Percentiles rank a stretch among this genome's conserved stretches.
Evolutionary conservation across 805 yeast species (phyloP).

Genomic region (Candida oleophila): DNA sequence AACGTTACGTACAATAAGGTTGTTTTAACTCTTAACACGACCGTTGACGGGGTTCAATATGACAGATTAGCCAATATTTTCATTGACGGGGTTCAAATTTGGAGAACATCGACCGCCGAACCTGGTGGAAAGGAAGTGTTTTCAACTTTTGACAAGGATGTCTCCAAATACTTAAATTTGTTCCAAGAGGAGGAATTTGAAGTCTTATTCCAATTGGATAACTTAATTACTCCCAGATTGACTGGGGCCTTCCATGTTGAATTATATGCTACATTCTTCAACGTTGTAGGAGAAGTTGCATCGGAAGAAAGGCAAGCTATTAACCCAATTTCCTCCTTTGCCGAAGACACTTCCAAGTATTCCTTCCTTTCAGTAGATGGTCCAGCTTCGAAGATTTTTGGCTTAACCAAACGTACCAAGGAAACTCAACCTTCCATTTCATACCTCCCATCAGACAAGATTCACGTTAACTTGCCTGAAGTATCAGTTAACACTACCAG

Average conservation of each 20-base stretch:
- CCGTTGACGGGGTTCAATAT: slow-evolving; percentile 59
- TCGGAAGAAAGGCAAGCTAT: slow-evolving; percentile 12
- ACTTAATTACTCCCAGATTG: slow-evolving; percentile 50
- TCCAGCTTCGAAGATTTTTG: slow-evolving; percentile 39
- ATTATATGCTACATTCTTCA: slow-evolving; percentile 52
- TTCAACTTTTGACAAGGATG: slow-evolving; percentile 59
- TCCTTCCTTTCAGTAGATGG: slow-evolving; percentile 25
- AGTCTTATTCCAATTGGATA: slow-evolving; percentile 63
- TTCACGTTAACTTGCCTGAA: slow-evolving; percentile 41
- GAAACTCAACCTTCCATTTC: slow-evolving; percentile 39
- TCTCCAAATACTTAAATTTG: slow-evolving; percentile 52
- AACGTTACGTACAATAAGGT: slow-evolving; percentile 48
- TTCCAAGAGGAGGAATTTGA: slow-evolving; percentile 42
- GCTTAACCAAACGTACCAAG: slow-evolving; percentile 28
- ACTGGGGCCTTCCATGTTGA: slow-evolving; percentile 61
- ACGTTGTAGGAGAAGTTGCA: slow-evolving; percentile 13
- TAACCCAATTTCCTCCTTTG: neutral
- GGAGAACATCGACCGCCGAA: slow-evolving; percentile 79
- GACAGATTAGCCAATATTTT: slow-evolving; percentile 66
- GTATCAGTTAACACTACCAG: slow-evolving; percentile 58
- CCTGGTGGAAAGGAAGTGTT: slow-evolving; percentile 51
- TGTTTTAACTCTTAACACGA: slow-evolving; percentile 50
- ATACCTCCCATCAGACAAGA: slow-evolving; percentile 43
- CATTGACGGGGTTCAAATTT: slow-evolving; percentile 61
- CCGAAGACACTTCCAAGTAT: slow-evolving; percentile 2